Base-by-base conservation (phyloP, 768 basidiomycete species). In the Suillus fuscotomentosus region DNA sequence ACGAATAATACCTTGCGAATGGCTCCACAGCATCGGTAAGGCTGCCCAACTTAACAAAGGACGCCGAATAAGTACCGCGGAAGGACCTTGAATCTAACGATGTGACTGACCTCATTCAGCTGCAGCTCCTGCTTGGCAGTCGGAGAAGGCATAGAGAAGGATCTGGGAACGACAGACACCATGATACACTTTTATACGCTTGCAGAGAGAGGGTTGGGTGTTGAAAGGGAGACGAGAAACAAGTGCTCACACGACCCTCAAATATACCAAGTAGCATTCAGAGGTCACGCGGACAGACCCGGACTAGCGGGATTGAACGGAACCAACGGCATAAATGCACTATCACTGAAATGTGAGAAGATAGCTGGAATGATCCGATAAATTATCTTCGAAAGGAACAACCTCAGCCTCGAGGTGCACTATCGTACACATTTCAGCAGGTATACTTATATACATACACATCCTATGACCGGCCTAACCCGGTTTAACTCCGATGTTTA, bases 21-120 rank as follows among this genome's bases (percentile, higher is more conserved):
- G 84, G 82, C 66, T 83, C 81, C 51, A 89, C 76, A n/a, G 87
- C 87, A 65, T 87, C 86, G 57, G 77, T 74, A 51, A 85, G 74
- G 67, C 80, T 81, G 62, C 82, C 82, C 41, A 86, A 70, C 87
- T 89, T 66, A n/a, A 53, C 31, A 50, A 60, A 31, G 64, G 54
- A 51, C 34, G 39, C 39, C 51, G 31, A 45, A 45, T 53, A 24
- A 68, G 56, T 48, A 43, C 64, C 62, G 47, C 61, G 50, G 51
- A 54, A 65, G 62, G 57, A 24, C 42, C 50, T 51, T 42, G n/a
- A 31, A 20, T 14, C 38, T 36, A 34, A n/a, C 20, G 27, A 61
- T 38, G 41, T 38, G 41, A 66, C 69, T 63, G 68, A 80, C 82
- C 77, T 83, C 80, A 67, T 76, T 77, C 47, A 76, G 70, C 39